Percentiles rank a stretch among this genome's conserved stretches.
Conservation (phyloP, 2,329 filamentous ascomycete genomes). For the Fusarium protoensiforme region DNA sequence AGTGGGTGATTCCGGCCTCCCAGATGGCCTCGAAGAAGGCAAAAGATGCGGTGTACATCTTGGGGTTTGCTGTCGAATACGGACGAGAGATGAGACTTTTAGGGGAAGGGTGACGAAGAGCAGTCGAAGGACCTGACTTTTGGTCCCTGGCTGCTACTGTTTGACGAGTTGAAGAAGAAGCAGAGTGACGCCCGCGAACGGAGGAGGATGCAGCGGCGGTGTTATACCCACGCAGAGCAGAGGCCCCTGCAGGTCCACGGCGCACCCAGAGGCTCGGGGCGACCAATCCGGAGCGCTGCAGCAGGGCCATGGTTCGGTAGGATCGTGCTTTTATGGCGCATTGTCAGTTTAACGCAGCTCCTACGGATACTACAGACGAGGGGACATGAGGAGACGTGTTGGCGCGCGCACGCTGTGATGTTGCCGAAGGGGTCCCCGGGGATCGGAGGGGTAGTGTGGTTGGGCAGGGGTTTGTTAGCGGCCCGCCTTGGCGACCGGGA, state of each 20-base stretch:
- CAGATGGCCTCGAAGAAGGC: constrained; percentile 86
- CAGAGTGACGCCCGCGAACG: constrained; percentile 9
- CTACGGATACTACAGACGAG: neutral
- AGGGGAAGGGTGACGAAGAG: constrained; percentile 18
- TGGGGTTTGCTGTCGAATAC: constrained; percentile 42
- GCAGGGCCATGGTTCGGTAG: constrained; percentile 35
- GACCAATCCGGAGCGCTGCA: constrained; percentile 41
- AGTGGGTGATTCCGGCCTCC: constrained; percentile 72
- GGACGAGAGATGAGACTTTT: constrained; percentile 26
- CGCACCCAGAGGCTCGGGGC: constrained; percentile 38
- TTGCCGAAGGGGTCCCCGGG: neutral
- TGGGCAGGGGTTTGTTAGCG: neutral
- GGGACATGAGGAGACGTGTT: neutral
- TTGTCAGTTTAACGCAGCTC: constrained; percentile 17
- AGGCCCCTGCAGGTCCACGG: constrained; percentile 23
- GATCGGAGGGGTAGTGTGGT: neutral
- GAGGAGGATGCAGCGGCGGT: constrained; percentile 11
- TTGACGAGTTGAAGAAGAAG: constrained; percentile 7
- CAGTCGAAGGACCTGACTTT: constrained; percentile 4
- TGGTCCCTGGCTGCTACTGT: constrained; percentile 11
- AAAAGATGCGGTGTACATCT: constrained; percentile 78
- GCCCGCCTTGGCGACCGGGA: neutral
- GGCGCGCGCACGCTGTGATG: neutral
- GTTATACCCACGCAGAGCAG: constrained; percentile 34
- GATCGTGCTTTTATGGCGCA: constrained; percentile 8